Evolutionary conservation across 495 filamentous ascomycete genomes (phyloP).

Genomic region (Aspergillus panamensis): DNA sequence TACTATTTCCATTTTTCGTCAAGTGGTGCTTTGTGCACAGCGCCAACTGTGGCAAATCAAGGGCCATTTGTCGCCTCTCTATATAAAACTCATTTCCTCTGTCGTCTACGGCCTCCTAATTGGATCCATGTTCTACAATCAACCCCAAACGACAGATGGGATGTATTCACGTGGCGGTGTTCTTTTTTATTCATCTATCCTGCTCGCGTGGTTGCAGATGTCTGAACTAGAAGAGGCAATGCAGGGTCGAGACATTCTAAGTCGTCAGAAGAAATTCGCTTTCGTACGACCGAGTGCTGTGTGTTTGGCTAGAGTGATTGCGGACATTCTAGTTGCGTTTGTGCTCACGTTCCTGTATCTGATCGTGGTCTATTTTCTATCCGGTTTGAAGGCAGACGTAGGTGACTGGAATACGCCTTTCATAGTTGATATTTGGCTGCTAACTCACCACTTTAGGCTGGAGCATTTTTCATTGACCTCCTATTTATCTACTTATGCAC

Average conservation of each 20-base stretch:
- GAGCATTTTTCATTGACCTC: constrained; percentile 56
- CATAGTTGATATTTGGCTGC: neutral
- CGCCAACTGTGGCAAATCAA: constrained; percentile 54
- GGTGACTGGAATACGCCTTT: constrained; percentile 1
- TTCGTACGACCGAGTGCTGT: constrained; percentile 77
- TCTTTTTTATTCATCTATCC: constrained; percentile 69
- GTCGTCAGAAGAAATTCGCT: constrained; percentile 72
- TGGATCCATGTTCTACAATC: constrained; percentile 38
- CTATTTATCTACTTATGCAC: constrained; percentile 50
- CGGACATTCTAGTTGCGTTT: constrained; percentile 63
- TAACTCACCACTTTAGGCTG: constrained; percentile 20
- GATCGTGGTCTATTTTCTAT: constrained; percentile 66
- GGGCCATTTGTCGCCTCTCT: constrained; percentile 30
- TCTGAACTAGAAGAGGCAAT: constrained; percentile 71
- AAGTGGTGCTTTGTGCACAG: constrained; percentile 59
- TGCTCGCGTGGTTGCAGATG: constrained; percentile 76
- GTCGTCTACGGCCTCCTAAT: constrained; percentile 34
- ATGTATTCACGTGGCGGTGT: constrained; percentile 48
- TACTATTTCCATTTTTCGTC: constrained; percentile 59
- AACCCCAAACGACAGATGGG: constrained; percentile 44
- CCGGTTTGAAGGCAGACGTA: constrained; percentile 48
- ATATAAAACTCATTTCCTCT: constrained; percentile 35
- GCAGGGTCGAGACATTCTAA: constrained; percentile 64
- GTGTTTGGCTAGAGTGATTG: constrained; percentile 65
- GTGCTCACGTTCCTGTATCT: constrained; percentile 64